Base-by-base conservation (phyloP, 495 filamentous ascomycete species). In the Lepraria neglecta region DNA sequence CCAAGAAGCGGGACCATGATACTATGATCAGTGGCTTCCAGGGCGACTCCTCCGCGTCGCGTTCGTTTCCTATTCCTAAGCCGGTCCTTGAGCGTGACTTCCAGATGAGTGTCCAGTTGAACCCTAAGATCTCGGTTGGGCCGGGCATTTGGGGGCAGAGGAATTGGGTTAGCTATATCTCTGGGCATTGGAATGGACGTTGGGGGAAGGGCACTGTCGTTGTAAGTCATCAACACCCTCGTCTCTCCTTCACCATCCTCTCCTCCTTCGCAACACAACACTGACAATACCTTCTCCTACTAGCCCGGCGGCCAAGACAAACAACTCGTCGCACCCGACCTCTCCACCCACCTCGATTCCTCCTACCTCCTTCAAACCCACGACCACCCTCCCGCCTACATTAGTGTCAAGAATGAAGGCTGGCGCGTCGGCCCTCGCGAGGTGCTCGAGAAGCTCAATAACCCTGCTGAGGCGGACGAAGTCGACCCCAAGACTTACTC, bases 271-370 rank as follows among this genome's bases (percentile, higher is more conserved):
- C 31, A 33, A 31, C 17, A 45, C 47, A 38, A 38, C 15, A n/a
- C 47, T 63, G 27, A 59, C 56, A 44, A 17, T 40, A 27, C 11
- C 9, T 5, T 24, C 12, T 50, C 6, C 7, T 63, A 33, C 56
- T 2, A 84, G 82, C 82, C 82, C 54, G 81, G 82, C 47, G 81
- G 82, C 30, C 82, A 84, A 75, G 80, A 84, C 65, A 82, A 77
- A 30, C 82, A 83, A 64, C 71, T 84, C 31, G 76, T 81, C 35
- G 77, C 80, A 57, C 78, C 80, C 59, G 80, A 84, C 63, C 75
- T 75, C 21, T 77, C 77, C 42, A 81, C 80, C 57, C 77, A 76
- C 51, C 69, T 84, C 31, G 75, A 75, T 50, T 77, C 79, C 14
- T 81, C 72, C 61, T 84, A 80, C 64, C 73, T 83, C 48, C 76